phyloP scores from a whole-genome alignment of 2,329 filamentous ascomycete species.

The Bipolaris cookei region DNA sequence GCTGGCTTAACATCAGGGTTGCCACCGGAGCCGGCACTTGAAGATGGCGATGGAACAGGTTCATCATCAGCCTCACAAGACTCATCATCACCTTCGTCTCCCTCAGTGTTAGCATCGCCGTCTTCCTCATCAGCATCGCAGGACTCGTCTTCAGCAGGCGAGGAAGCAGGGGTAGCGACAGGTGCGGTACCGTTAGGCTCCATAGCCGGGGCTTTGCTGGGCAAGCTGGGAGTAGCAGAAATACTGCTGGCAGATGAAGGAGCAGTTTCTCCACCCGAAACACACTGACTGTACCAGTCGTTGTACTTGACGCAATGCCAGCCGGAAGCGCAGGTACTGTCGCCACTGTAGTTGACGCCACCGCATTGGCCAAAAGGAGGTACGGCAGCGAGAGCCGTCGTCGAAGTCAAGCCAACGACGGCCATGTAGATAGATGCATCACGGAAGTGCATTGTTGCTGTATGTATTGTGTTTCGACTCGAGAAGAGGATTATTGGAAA shows the following conservation, averaged over 20 bases:
- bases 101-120: not conserved
- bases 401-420: slow-evolving; percentile 37
- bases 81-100: not conserved
- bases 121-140: slow-evolving; percentile 3
- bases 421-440: slow-evolving; percentile 34
- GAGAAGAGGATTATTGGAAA: not conserved
- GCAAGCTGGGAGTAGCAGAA: slow-evolving; percentile 11
- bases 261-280: slow-evolving; percentile 17
- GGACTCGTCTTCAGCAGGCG: not conserved
- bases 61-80: slow-evolving; percentile 2
- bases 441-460: slow-evolving; percentile 26
- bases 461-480: not conserved
- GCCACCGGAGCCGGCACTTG: slow-evolving; percentile 15
- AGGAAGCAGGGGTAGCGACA: slow-evolving; percentile 4
- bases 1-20: slow-evolving; percentile 1
- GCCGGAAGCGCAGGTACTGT: slow-evolving; percentile 50
- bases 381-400: slow-evolving; percentile 37
- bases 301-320: slow-evolving; percentile 51
- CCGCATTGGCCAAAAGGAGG: slow-evolving; percentile 55
- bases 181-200: slow-evolving; percentile 17
- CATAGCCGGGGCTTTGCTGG: slow-evolving; percentile 2
- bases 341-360: slow-evolving; percentile 50
- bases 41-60: slow-evolving; percentile 1
- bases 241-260: slow-evolving; percentile 4
- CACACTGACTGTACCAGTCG: slow-evolving; percentile 57